Conservation (phyloP, 179 eudicot species). For the Nepenthes alata region DNA sequence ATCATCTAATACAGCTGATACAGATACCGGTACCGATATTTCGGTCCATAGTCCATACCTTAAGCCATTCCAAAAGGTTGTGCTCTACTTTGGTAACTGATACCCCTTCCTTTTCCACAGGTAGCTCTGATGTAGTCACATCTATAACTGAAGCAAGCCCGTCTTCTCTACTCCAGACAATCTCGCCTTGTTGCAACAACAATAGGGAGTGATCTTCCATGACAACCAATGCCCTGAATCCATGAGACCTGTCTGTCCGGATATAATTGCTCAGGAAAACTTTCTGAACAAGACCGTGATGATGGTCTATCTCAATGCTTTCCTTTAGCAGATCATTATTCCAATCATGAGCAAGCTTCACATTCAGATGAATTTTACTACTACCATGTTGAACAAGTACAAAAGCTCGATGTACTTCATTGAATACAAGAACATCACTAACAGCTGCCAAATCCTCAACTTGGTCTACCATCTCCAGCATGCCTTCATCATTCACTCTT, state of each 20-base stretch:
- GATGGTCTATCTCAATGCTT: conserved; percentile 49
- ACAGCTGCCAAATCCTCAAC: conserved; percentile 42
- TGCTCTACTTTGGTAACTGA: conserved; percentile 97
- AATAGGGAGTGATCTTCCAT: conserved; percentile 97
- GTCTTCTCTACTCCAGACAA: conserved; percentile 98
- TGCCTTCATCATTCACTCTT: conserved; percentile 37
- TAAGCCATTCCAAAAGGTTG: conserved; percentile 90
- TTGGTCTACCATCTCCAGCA: conserved; percentile 47
- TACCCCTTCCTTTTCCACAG: conserved; percentile 84
- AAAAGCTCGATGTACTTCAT: conserved; percentile 69
- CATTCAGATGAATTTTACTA: conserved; percentile 52
- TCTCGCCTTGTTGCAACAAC: conserved; percentile 84
- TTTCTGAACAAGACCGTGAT: conserved; percentile 70
- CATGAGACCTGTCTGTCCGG: conserved; percentile 79
- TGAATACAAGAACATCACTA: conserved; percentile 57
- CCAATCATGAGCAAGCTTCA: conserved; percentile 59
- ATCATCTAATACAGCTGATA: no score
- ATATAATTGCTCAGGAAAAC: conserved; percentile 75
- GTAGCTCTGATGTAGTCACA: conserved; percentile 82
- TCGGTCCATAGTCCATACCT: conserved; percentile 34
- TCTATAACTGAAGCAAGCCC: conserved; percentile 91
- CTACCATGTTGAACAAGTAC: conserved; percentile 55
- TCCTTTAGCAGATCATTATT: conserved; percentile 52
- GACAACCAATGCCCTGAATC: conserved; percentile 93
- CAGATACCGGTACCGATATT: no score